These are phyloP conservation scores for Takashimella koratensis DNA, from an alignment of 1,284 basidiomycete genomes.

Conservation along the genomic window DNA sequence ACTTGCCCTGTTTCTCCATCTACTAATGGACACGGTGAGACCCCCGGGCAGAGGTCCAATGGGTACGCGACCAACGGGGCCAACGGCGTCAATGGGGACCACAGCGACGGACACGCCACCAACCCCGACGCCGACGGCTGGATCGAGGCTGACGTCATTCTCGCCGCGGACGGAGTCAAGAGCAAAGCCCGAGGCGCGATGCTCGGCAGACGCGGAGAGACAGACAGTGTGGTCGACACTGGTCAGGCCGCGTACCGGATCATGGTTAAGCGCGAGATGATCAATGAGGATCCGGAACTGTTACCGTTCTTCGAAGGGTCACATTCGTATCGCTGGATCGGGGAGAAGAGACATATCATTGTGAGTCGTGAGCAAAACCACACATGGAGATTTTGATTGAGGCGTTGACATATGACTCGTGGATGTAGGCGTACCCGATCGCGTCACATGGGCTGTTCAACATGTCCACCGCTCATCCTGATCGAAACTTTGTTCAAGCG, in stretches of 20 bases:
- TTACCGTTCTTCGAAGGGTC: constrained; percentile 39
- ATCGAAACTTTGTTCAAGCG: constrained; percentile 39
- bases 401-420: too few species aligned
- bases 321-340: constrained; percentile 47
- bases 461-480: constrained; percentile 47
- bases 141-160: constrained; percentile 43
- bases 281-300: constrained; percentile 45
- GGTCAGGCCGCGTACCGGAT: constrained; percentile 50
- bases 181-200: constrained; percentile 36
- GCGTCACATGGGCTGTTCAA: constrained; percentile 41
- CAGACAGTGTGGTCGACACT: constrained; percentile 45
- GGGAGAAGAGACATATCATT: constrained; percentile 45
- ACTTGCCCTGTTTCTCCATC: not conserved
- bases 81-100: not conserved
- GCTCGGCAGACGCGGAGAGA: constrained; percentile 35
- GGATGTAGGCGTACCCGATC: constrained; percentile 43
- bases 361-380: too few species aligned
- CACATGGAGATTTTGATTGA: too few species aligned
- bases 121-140: constrained; percentile 21
- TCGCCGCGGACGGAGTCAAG: constrained; percentile 48
- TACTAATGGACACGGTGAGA: not conserved
- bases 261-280: constrained; percentile 35
- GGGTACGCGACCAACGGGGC: not conserved
- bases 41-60: not conserved
- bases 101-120: constrained; percentile 2